Base-by-base conservation (phyloP, 257 asterid genomes). In the Petunia axillaris region DNA sequence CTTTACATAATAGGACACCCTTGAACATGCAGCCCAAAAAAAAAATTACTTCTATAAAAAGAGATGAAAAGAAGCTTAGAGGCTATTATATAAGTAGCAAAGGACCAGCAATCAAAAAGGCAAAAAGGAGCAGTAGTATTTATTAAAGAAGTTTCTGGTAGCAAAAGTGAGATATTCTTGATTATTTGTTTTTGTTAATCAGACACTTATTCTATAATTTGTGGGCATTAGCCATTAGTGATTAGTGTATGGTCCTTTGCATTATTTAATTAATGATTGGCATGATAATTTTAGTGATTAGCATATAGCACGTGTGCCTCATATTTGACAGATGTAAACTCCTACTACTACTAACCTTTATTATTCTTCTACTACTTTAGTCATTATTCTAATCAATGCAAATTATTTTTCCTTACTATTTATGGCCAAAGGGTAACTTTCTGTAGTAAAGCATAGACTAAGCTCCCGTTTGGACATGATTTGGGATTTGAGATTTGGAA, bases 191-290 rank as follows among this genome's bases (percentile, higher is more conserved):
- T 64, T 68, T 46, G 59, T 70, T 70, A 46, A 48, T 48, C 40
- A 71, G 2, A 35, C 60, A 48, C 60, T 46, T 46, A 25, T 46
- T 7, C 25, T 25, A 71, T 16, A 70, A 71, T 6, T 46, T 71
- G 60, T 35, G 9, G 8, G 3, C 11, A 59, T 6, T 68, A 16
- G 77, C 44, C 11, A 59, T 6, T 68, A 16, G 77, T 70, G 77
- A 48, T 35, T 35, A 71, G 59, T 25, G 60, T 48, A 71, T 25
- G 58, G 11, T 48, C 60, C 11, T 25, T 71, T 48, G 60, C 25
- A 71, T 71, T 71, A 48, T 71, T 71, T 71, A 71, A 71, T 50
- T 73, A 78, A 82, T 82, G 82, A 78, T 82, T 82, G 60, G 63
- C 35, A 25, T 58, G 62, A 37, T 58, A 78, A 79, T 63, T 53